Evolutionary conservation across 768 basidiomycete genomes (phyloP), one percentile per base, ranked within the genome.

Genomic region (Termitomyces sp.): DNA sequence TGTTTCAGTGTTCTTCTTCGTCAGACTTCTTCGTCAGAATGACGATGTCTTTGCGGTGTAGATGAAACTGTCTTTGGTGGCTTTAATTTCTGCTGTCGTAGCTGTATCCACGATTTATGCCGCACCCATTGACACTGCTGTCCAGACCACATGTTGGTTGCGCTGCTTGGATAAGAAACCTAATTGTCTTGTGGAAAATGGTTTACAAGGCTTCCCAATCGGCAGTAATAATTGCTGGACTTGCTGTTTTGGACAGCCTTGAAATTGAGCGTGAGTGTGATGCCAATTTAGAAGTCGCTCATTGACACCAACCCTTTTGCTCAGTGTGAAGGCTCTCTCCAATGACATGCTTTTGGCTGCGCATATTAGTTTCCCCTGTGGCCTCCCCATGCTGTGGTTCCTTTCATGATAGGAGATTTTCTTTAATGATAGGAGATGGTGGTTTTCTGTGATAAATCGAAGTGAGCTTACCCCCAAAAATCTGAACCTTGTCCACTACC

Each of bases 21-120:
- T 44, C 10, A 17, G 23, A 27, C 7, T 44, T 27, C 43, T 44
- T 14, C 25, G 4, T 44, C 10, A 17, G 23, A 27, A 9, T 16
- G 8, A 9, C 92, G 25, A 72, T 74, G 47, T 63, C 92, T 41
- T 68, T 89, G 50, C 75, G 79, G 55, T 41, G 2, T 10, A 43
- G 53, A 53, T 53, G 41, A 21, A 44, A 31, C 19, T 44, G 4
- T 34, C 31, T 27, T n/a, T 53, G 14, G 2, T 44, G 12, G 2
- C 40, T 5, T 35, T 53, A 9, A 8, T 29, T 12, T 23, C 29
- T 8, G 21, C 21, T 53, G 17, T 25, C 29, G 29, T 35, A 29
- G 41, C 53, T 35, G 29, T 19, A 12, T 53, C 41, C 12, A 17
- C 16, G 12, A 12, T 21, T 11, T 19, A 53, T 4, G 53, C 53